These are phyloP conservation scores for Arachis monticola DNA, from an alignment of 331 rosid genomes.

Conservation along the genomic window DNA sequence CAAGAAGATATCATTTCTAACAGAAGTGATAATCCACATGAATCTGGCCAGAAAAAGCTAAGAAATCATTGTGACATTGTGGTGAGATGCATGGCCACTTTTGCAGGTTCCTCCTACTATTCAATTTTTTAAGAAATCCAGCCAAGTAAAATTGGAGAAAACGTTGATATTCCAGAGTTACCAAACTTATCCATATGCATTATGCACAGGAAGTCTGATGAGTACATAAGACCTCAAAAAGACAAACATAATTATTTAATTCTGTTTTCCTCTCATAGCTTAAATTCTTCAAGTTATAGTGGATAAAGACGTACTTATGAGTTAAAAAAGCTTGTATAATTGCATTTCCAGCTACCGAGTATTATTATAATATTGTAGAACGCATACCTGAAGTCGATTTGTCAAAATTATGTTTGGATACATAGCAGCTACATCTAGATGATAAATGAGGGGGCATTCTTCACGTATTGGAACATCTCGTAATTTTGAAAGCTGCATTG, in stretches of 20 bases:
- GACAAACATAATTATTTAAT: neutral
- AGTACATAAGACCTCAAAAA: constrained; percentile 18
- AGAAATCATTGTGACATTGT: constrained; percentile 12
- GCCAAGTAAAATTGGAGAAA: constrained; percentile 15
- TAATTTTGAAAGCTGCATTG: constrained; percentile 71
- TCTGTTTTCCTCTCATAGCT: constrained; percentile 2
- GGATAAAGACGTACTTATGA: constrained; percentile 10
- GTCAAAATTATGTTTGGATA: constrained; percentile 96
- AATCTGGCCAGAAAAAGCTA: neutral
- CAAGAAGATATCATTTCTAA: no score
- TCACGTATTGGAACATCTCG: constrained; percentile 80
- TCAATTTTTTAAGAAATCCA: constrained; percentile 3
- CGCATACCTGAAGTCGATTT: constrained; percentile 95
- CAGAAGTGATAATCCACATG: constrained; percentile 20
- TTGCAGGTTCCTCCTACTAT: neutral
- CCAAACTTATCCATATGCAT: constrained; percentile 19
- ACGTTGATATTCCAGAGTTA: neutral
- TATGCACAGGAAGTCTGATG: neutral
- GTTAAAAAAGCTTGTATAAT: neutral
- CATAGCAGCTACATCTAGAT: constrained; percentile 99
- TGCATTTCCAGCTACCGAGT: constrained; percentile 29
- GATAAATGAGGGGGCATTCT: constrained; percentile 96
- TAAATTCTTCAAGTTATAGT: neutral
- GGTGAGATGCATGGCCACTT: constrained; percentile 17
- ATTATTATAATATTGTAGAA: constrained; percentile 20